Evolutionary conservation across 768 basidiomycete species (phyloP).

Genomic region (Cystobasidium tubakii): DNA sequence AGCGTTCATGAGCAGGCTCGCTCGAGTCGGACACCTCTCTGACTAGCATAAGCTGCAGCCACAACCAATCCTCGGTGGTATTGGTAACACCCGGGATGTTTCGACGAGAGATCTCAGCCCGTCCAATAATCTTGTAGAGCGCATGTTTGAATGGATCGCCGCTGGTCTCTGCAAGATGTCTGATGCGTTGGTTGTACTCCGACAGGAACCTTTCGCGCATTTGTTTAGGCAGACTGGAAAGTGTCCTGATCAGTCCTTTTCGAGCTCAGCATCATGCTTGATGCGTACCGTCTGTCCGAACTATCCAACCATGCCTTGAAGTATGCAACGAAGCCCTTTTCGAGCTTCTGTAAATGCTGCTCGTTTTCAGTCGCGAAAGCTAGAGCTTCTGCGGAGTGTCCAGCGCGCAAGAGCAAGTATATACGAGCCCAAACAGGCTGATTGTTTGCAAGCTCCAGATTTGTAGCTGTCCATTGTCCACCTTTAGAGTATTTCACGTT

Average conservation of each 20-base stretch:
- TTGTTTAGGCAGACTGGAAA: conserved; percentile 48
- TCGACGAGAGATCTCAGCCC: conserved; percentile 72
- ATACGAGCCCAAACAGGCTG: conserved; percentile 88
- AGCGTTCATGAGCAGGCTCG: conserved; percentile 54
- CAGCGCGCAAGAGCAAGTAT: conserved; percentile 85
- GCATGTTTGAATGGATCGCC: conserved; percentile 95
- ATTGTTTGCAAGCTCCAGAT: conserved; percentile 77
- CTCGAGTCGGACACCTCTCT: conserved; percentile 47
- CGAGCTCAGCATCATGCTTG: neutral
- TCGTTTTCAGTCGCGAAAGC: conserved; percentile 67
- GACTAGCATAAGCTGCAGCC: conserved; percentile 88
- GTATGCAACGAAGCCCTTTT: conserved; percentile 72
- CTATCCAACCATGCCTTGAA: conserved; percentile 79
- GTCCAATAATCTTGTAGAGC: conserved; percentile 89
- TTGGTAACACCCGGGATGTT: conserved; percentile 76
- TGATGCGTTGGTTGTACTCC: conserved; percentile 64
- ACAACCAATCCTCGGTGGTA: conserved; percentile 96
- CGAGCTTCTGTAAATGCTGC: conserved; percentile 61
- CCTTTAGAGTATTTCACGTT: conserved; percentile 71
- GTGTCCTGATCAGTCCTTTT: neutral
- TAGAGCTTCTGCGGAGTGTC: conserved; percentile 72
- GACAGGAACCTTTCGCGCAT: conserved; percentile 61
- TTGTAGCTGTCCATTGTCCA: conserved; percentile 72
- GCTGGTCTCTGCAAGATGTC: conserved; percentile 64
- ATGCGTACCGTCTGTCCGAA: conserved; percentile 64